Conservation (phyloP, 1,284 basidiomycete genomes). For the Stygiomarasmius scandens region DNA sequence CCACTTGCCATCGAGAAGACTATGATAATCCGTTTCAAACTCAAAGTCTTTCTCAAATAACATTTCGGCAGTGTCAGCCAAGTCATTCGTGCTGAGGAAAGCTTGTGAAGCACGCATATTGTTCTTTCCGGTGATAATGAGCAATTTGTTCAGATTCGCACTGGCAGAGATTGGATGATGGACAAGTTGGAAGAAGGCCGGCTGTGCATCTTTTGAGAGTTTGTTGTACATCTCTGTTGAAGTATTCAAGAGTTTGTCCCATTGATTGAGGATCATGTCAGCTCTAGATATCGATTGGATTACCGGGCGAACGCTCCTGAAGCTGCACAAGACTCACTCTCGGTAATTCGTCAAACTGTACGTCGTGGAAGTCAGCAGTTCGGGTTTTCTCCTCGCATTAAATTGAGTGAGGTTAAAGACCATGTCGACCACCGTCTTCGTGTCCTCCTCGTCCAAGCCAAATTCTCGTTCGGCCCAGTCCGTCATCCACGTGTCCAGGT, state of each 20-base stretch:
- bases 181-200: constrained; percentile 70
- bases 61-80: constrained; percentile 56
- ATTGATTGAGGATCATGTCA: constrained; percentile 53
- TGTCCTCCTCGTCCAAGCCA: constrained; percentile 42
- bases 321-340: constrained; percentile 52
- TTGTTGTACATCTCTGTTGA: constrained; percentile 60
- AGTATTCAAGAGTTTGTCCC: constrained; percentile 49
- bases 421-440: constrained; percentile 50
- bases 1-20: constrained; percentile 60
- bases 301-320: no score
- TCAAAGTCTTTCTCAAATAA: constrained; percentile 63
- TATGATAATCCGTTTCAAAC: constrained; percentile 62
- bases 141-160: constrained; percentile 57
- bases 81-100: constrained; percentile 58
- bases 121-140: constrained; percentile 61
- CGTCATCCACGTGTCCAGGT: constrained; percentile 55
- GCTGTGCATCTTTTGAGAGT: constrained; percentile 46
- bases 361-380: constrained; percentile 63
- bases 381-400: constrained; percentile 68
- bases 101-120: constrained; percentile 68
- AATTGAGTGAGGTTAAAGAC: constrained; percentile 62
- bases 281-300: no score
- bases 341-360: constrained; percentile 67
- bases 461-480: constrained; percentile 71
- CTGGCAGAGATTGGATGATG: constrained; percentile 65